Evolutionary conservation across 345 rosid species (phyloP).

Genomic region (Fremontodendron californicum): DNA sequence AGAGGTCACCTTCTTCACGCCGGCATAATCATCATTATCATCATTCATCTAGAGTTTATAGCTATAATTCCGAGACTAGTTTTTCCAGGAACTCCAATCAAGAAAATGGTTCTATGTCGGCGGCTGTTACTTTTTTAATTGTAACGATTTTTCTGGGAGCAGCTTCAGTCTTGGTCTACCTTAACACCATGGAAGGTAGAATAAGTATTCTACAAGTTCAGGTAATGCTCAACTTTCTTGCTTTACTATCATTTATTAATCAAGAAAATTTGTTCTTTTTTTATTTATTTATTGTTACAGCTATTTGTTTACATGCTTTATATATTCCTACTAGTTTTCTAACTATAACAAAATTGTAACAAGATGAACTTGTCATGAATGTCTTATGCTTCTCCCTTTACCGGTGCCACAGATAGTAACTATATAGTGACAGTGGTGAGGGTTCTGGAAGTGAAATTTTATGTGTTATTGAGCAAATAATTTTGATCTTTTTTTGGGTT

Average conservation of each 20-base stretch:
- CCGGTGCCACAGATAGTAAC: too few species aligned
- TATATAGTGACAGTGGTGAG: too few species aligned
- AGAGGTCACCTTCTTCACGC: not conserved
- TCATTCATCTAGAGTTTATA: not conserved
- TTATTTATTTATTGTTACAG: not conserved
- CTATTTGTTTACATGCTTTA: not conserved
- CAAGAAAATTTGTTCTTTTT: not conserved
- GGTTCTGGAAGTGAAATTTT: too few species aligned
- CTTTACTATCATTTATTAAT: not conserved
- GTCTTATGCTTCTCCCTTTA: too few species aligned
- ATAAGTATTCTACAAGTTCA: constrained; percentile 1
- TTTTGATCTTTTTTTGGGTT: too few species aligned
- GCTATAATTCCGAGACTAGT: not conserved
- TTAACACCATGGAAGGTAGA: not conserved
- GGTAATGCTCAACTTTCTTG: not conserved
- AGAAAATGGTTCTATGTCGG: not conserved
- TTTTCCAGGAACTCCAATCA: not conserved
- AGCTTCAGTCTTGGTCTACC: not conserved
- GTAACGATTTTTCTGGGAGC: not conserved
- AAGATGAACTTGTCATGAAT: not conserved
- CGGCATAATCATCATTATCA: not conserved
- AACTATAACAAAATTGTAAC: not conserved
- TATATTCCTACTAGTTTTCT: too few species aligned
- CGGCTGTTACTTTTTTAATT: not conserved
- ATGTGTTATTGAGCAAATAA: too few species aligned